A percentile compares a stretch with the other conserved stretches of the same genome.
Evolutionary conservation across 2,329 filamentous ascomycete genomes (phyloP).

Genomic region (Tolypocladium endophyticum): DNA sequence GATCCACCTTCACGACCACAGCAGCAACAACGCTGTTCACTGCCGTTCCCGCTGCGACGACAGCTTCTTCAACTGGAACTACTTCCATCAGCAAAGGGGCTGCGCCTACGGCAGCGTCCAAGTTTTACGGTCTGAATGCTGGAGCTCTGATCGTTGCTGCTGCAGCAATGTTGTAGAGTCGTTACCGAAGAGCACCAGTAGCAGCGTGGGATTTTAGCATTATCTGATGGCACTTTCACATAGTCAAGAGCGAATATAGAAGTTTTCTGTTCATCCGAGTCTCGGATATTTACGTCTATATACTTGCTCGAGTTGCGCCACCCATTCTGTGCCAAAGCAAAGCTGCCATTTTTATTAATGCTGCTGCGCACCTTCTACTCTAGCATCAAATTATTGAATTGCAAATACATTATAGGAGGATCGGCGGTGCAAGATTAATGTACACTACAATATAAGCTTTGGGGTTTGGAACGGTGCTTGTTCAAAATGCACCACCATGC

Average conservation of each 20-base stretch:
- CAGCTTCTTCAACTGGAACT: background rate
- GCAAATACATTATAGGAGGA: background rate
- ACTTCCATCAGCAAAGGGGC: background rate
- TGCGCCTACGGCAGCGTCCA: background rate
- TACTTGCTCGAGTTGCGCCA: background rate
- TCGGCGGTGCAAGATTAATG: background rate
- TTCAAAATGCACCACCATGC: conserved; percentile 24
- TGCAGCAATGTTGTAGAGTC: background rate
- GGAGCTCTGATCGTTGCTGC: background rate
- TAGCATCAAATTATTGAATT: background rate
- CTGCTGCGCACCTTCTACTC: too few relatives aligned
- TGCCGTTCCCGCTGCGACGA: background rate
- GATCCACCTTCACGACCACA: background rate
- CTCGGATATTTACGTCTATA: background rate
- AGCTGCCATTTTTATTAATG: background rate
- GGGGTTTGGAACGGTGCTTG: conserved; percentile 25
- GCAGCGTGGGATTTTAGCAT: background rate
- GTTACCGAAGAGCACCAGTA: background rate
- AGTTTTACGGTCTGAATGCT: background rate
- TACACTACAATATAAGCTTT: conserved; percentile 13
- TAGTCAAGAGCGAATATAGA: background rate
- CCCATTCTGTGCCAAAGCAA: background rate
- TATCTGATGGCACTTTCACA: background rate
- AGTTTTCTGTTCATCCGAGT: too few relatives aligned
- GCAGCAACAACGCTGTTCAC: background rate